These are phyloP conservation scores for Myxozyma neglecta DNA, from an alignment of 805 yeast species.

Conservation along the genomic window DNA sequence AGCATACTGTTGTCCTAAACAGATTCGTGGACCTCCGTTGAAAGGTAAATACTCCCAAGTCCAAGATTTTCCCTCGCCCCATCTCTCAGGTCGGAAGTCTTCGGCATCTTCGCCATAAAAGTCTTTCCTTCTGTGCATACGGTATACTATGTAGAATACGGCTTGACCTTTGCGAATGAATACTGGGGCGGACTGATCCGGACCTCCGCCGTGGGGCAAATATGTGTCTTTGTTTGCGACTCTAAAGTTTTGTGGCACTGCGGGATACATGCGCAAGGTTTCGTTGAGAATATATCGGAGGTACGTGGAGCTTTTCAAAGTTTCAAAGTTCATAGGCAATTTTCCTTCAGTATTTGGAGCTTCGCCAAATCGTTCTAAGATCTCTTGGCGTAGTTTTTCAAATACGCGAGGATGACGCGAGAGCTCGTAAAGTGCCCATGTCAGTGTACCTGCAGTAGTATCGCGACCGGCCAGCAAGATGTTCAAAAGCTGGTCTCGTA, in stretches of 20 bases:
- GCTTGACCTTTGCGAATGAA: conserved; percentile 48
- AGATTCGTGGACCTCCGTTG: conserved; percentile 58
- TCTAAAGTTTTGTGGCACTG: conserved; percentile 53
- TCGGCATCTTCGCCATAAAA: conserved; percentile 49
- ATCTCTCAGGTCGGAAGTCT: conserved; percentile 52
- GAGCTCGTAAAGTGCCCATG: conserved; percentile 49
- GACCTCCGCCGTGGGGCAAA: conserved; percentile 55
- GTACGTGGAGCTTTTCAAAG: conserved; percentile 51
- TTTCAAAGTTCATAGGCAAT: conserved; percentile 45
- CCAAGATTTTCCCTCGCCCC: conserved; percentile 44
- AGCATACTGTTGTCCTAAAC: conserved; percentile 59
- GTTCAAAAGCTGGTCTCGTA: conserved; percentile 54
- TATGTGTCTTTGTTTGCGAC: conserved; percentile 49
- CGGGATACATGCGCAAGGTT: conserved; percentile 52
- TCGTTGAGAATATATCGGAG: conserved; percentile 52
- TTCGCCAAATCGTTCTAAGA: conserved; percentile 44
- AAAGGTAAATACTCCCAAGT: conserved; percentile 55
- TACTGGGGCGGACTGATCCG: conserved; percentile 44
- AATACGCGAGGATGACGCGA: conserved; percentile 43
- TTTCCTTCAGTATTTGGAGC: conserved; percentile 27
- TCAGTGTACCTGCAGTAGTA: conserved; percentile 54
- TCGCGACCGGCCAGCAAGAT: conserved; percentile 57
- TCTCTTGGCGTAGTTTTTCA: conserved; percentile 43
- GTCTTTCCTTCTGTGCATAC: conserved; percentile 46
- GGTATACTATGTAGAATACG: conserved; percentile 45